Conservation (phyloP, 2,329 filamentous ascomycete species). For the Geosmithia putterillii region DNA sequence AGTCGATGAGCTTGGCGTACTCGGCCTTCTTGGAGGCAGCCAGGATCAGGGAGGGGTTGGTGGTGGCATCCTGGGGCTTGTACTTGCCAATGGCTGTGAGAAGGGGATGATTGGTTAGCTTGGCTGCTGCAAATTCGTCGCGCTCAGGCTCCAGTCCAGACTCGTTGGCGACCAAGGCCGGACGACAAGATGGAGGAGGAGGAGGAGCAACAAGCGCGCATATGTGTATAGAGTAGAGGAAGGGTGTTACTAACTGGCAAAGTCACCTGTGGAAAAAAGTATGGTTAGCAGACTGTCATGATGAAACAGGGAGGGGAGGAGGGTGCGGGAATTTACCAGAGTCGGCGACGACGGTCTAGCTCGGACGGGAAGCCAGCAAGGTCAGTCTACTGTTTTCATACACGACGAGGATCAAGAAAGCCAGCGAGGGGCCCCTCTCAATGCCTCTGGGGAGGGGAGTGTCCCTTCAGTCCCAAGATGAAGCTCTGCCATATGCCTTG, state of each 20-base stretch:
- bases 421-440: background rate
- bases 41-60: conserved; percentile 97
- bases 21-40: conserved; percentile 96
- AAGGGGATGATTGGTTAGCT: background rate
- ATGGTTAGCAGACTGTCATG: conserved; percentile 10
- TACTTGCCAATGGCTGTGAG: conserved; percentile 86
- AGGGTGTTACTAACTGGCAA: conserved; percentile 50
- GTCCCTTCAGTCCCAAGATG: background rate
- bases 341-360: conserved; percentile 86
- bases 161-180: too few relatives aligned
- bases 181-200: conserved; percentile 3
- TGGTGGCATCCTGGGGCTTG: conserved; percentile 99
- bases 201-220: background rate
- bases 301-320: background rate
- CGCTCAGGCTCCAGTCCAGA: background rate
- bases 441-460: background rate
- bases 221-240: background rate
- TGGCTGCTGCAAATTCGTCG: background rate
- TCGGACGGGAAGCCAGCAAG: conserved; percentile 1
- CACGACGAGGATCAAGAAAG: background rate
- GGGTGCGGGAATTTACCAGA: conserved; percentile 54
- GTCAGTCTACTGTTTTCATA: conserved; percentile 3
- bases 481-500: too few relatives aligned
- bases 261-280: conserved; percentile 46
- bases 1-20: conserved; percentile 85